These are phyloP conservation scores for Trametes sanguinea DNA, from an alignment of 768 basidiomycete species.

Conservation along the genomic window DNA sequence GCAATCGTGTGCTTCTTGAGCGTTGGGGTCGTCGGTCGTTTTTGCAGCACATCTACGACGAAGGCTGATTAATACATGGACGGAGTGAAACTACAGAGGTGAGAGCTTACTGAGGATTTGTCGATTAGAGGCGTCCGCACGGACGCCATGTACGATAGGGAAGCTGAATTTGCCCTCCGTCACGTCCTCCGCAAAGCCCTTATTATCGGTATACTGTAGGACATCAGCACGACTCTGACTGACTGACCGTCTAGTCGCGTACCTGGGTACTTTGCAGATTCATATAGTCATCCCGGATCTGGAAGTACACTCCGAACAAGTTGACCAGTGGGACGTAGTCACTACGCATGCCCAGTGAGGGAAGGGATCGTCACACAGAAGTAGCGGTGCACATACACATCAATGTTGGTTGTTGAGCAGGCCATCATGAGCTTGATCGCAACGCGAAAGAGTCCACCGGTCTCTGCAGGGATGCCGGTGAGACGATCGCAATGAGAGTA, in stretches of 20 bases:
- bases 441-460: slow-evolving; percentile 89
- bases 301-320: slow-evolving; percentile 91
- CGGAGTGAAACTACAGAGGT: not conserved
- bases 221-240: not conserved
- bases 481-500: not conserved
- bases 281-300: slow-evolving; percentile 97
- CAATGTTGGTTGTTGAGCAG: slow-evolving; percentile 60
- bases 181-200: slow-evolving; percentile 91
- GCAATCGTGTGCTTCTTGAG: slow-evolving; percentile 79
- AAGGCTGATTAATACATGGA: not conserved
- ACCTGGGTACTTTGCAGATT: slow-evolving; percentile 89
- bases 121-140: slow-evolving; percentile 72
- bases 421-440: slow-evolving; percentile 98
- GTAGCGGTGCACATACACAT: slow-evolving; percentile 47
- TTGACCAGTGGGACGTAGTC: slow-evolving; percentile 93
- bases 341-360: slow-evolving; percentile 38
- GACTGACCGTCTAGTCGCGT: not conserved
- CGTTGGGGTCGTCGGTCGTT: slow-evolving; percentile 78
- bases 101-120: slow-evolving; percentile 78
- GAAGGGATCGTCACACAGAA: not conserved
- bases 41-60: slow-evolving; percentile 79
- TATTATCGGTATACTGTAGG: slow-evolving; percentile 75
- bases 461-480: slow-evolving; percentile 59
- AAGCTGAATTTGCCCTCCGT: slow-evolving; percentile 98
- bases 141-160: slow-evolving; percentile 88